phyloP scores from a whole-genome alignment of 1,139 yeast species.

The Diutina mesorugosa region DNA sequence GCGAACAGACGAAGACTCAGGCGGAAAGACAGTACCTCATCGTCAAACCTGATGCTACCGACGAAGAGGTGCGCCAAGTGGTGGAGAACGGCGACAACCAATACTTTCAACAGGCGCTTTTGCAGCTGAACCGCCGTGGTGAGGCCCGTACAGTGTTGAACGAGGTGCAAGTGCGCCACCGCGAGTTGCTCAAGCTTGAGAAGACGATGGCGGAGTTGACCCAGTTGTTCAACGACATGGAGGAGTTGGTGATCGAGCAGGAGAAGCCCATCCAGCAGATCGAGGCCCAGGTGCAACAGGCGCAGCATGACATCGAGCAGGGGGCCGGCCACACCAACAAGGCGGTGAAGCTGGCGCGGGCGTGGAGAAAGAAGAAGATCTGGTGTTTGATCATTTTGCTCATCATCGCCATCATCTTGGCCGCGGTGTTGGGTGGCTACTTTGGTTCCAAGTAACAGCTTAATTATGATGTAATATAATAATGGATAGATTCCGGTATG shows the following conservation, averaged over 20 bases:
- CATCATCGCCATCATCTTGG: constrained; percentile 48
- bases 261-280: constrained; percentile 79
- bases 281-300: constrained; percentile 68
- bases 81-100: constrained; percentile 81
- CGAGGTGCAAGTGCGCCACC: constrained; percentile 94
- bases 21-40: constrained; percentile 90
- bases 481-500: not conserved
- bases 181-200: constrained; percentile 89
- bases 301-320: constrained; percentile 83
- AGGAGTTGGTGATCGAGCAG: constrained; percentile 91
- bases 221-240: constrained; percentile 92
- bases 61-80: constrained; percentile 71
- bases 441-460: constrained; percentile 18
- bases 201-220: constrained; percentile 93
- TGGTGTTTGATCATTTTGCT: constrained; percentile 67
- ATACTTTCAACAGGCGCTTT: constrained; percentile 85
- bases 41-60: constrained; percentile 87
- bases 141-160: constrained; percentile 92
- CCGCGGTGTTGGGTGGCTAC: constrained; percentile 47
- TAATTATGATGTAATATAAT: not conserved
- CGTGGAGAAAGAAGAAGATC: constrained; percentile 85
- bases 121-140: constrained; percentile 89
- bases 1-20: constrained; percentile 73
- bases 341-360: constrained; percentile 81
- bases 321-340: constrained; percentile 92